Base-by-base conservation (phyloP, 768 basidiomycete species). In the Favolaschia claudopus region DNA sequence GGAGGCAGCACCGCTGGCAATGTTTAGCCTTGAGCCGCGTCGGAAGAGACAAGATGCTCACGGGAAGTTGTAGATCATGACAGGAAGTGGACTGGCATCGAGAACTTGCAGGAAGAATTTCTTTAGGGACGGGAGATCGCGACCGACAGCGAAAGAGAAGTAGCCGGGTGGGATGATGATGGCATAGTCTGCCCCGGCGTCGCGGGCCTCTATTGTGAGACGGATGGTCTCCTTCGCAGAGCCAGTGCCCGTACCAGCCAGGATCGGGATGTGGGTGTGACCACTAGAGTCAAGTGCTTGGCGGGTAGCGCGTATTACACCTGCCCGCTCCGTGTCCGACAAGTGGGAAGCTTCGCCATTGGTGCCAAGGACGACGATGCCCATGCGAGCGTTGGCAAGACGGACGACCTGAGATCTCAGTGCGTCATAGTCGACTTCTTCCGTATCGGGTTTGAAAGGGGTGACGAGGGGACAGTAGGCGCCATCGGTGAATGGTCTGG, bases 141-240 rank as follows among this genome's bases (percentile, higher is more conserved):
- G 60, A 8, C 64, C 64, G 5, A 63, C 33, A 7, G 62, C 58
- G 27, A 63, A 63, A n/a, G 52, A 32, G 24, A 63, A 90, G 77
- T 89, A 89, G 46, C 87, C 86, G 42, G 85, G 84, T 19, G 82
- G 75, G 69, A 90, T 89, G 60, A 86, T 83, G 64, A 91, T 89
- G 19, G 77, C 80, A 54, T 77, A 82, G 70, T 89, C 87, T 7
- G 89, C 89, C 9, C 89, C 89, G 5, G 84, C 83, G 17, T 77
- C 77, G 9, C 85, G 86, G 29, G 88, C 88, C 68, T 86, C 83
- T 28, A 78, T 75, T 55, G 76, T 78, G 15, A 89, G 72, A 28
- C 79, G 71, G 45, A 89, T 76, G 32, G 86, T 86, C 65, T 85
- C 87, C 33, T 84, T 79, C 15, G 88, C 88, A 66, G 83, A 84